phyloP scores from a whole-genome alignment of 2,329 filamentous ascomycete species.

The Hypoxylon sp. region DNA sequence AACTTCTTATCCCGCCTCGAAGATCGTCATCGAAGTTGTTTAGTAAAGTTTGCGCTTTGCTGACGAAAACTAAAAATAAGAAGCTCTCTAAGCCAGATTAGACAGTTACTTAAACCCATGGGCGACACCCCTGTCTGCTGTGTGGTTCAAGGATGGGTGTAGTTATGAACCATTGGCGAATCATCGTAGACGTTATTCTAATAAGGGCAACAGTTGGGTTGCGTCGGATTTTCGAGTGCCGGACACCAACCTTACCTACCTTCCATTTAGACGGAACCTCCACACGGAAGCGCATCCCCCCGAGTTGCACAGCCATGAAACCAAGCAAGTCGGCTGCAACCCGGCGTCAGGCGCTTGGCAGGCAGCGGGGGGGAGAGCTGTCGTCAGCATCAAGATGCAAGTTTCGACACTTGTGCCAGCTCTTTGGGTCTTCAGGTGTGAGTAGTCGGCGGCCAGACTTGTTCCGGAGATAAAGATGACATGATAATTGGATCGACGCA shows the following conservation, averaged over 20 bases:
- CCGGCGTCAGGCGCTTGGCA: conserved; percentile 17
- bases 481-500: conserved; percentile 23
- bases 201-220: conserved; percentile 28
- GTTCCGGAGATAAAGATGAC: not conserved
- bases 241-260: conserved; percentile 16
- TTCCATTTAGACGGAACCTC: not conserved
- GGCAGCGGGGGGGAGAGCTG: conserved; percentile 11
- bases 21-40: not conserved
- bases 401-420: conserved; percentile 5
- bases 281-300: conserved; percentile 5
- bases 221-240: conserved; percentile 20
- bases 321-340: conserved; percentile 17
- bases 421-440: not conserved
- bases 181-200: conserved; percentile 31
- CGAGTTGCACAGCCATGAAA: conserved; percentile 30
- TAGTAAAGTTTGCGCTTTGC: not conserved
- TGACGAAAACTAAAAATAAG: conserved; percentile 19
- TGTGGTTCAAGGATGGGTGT: not conserved
- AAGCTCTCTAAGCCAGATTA: not conserved
- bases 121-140: not conserved
- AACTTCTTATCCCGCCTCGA: not conserved
- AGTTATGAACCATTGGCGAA: conserved; percentile 27
- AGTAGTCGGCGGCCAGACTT: not conserved
- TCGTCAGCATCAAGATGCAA: conserved; percentile 17
- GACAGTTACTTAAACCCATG: not conserved